These are phyloP conservation scores for Sanghuangporus sanghuang DNA, from an alignment of 1,284 basidiomycete species.

Conservation along the genomic window DNA sequence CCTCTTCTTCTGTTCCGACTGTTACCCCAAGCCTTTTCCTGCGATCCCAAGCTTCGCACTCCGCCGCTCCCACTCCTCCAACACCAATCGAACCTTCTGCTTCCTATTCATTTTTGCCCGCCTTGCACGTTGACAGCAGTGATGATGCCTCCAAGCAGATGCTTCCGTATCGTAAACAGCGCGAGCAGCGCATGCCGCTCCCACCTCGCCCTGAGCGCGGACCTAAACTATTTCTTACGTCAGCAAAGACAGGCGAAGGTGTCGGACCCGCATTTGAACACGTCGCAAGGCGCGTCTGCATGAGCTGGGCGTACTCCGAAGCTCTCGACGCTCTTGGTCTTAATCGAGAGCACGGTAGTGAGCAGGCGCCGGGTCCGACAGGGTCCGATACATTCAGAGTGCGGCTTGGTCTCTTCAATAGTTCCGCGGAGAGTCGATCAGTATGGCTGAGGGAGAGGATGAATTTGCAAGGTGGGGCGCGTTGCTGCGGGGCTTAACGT, in stretches of 20 bases:
- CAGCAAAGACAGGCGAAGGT: conserved; percentile 69
- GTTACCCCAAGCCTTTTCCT: conserved; percentile 60
- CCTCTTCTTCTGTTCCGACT: conserved; percentile 47
- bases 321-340: conserved; percentile 27
- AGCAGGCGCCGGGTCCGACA: conserved; percentile 16
- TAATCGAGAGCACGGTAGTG: conserved; percentile 26
- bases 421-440: background rate
- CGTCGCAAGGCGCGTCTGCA: conserved; percentile 52
- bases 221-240: conserved; percentile 64
- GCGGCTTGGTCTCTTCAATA: conserved; percentile 13
- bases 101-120: conserved; percentile 19
- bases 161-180: conserved; percentile 15
- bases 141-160: background rate
- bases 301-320: conserved; percentile 61
- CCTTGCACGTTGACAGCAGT: conserved; percentile 7
- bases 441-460: background rate
- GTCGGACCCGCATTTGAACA: conserved; percentile 67
- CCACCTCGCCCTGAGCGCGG: conserved; percentile 40
- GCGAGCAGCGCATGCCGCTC: conserved; percentile 6
- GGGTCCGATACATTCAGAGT: conserved; percentile 12
- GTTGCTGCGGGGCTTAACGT: conserved; percentile 12
- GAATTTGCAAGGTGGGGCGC: background rate
- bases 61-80: conserved; percentile 18
- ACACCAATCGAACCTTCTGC: conserved; percentile 17
- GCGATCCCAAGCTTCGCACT: conserved; percentile 27